Evolutionary conservation across 1,284 basidiomycete species (phyloP).

Genomic region (Cerioporus squamosus): DNA sequence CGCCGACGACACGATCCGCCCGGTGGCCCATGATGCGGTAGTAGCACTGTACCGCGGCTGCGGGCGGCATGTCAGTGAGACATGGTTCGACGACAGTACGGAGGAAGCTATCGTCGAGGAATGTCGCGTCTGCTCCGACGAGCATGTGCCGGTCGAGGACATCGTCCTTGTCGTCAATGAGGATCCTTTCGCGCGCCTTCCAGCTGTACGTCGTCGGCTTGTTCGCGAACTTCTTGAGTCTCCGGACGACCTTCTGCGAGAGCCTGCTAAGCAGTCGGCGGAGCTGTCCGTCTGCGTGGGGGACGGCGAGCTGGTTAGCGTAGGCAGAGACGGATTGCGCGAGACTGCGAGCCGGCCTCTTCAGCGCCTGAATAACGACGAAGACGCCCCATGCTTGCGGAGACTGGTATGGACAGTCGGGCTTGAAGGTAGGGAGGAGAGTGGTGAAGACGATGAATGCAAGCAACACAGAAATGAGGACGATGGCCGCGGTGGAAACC

Average conservation of each 20-base stretch:
- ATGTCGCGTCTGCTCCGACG: conserved; percentile 17
- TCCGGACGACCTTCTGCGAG: conserved; percentile 8
- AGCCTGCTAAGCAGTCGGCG: conserved; percentile 9
- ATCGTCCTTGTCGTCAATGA: conserved; percentile 13
- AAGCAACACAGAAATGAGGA: conserved; percentile 23
- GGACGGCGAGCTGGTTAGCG: neutral
- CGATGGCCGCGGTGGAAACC: conserved; percentile 20
- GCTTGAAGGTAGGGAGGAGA: conserved; percentile 25
- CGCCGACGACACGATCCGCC: conserved; percentile 15
- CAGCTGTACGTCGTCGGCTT: conserved; percentile 23
- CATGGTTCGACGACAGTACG: conserved; percentile 20
- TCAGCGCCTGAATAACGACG: conserved; percentile 17
- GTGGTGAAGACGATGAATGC: conserved; percentile 24
- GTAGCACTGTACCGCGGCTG: conserved; percentile 11
- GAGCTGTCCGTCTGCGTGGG: conserved; percentile 10
- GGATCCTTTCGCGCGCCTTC: conserved; percentile 18
- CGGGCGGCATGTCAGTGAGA: conserved; percentile 19
- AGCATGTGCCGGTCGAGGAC: conserved; percentile 20
- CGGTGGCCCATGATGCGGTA: conserved; percentile 19
- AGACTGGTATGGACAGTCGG: conserved; percentile 31
- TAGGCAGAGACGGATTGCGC: conserved; percentile 5
- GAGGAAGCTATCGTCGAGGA: conserved; percentile 23
- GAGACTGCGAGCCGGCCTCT: conserved; percentile 11
- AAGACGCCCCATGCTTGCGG: conserved; percentile 30
- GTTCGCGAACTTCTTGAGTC: conserved; percentile 15